Base-by-base conservation (phyloP, 2,329 filamentous ascomycete species). In the Xylariaceae sp. region DNA sequence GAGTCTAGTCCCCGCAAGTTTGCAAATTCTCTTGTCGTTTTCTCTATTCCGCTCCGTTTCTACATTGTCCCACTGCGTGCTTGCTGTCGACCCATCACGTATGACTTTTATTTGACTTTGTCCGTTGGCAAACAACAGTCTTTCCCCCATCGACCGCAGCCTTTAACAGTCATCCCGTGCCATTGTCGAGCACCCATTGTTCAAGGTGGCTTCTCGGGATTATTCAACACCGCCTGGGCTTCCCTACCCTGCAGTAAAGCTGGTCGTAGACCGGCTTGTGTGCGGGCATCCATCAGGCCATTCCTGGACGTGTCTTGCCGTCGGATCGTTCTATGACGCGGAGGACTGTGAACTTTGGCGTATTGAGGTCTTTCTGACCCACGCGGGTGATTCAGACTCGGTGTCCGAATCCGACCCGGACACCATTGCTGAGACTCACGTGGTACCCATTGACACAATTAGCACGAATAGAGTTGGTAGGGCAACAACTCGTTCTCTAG, bases 311-410 rank as follows among this genome's bases (percentile, higher is more conserved):
- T 78, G 72, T 71, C 68, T 80, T 44, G 68, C 77, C 19, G 68
- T 77, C 13, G 76, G 71, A 0, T 71, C 72, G 0, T 80, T 79
- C 49, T 78, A 76, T 64, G 75, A 80, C 66, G 50, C 57, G 1
- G 51, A 71, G 9, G 70, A 71, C 40, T 66, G 64, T 32, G 63
- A 71, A 3, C 54, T 80, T 37, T 80, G 76, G 75, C 77, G 75
- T 43, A 74, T 69, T 0, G 71, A 79, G 63, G 51, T 77, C 18
- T 74, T 79, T 26, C 53, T 72, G 21, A 69, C 67, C 7, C 67
- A 59, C 30, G 46, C 40, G 13, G 54, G 54, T 15, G 53, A 52
- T 36, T 37, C 49, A 34, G 22, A 49, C 16, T 37, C 37, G n/a
- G 46, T 21, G 9, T 39, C 52, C 15, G 34, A 47, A 15, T 21